These are phyloP conservation scores for Candida sakaeoensis DNA, from an alignment of 805 yeast genomes.

Conservation along the genomic window DNA sequence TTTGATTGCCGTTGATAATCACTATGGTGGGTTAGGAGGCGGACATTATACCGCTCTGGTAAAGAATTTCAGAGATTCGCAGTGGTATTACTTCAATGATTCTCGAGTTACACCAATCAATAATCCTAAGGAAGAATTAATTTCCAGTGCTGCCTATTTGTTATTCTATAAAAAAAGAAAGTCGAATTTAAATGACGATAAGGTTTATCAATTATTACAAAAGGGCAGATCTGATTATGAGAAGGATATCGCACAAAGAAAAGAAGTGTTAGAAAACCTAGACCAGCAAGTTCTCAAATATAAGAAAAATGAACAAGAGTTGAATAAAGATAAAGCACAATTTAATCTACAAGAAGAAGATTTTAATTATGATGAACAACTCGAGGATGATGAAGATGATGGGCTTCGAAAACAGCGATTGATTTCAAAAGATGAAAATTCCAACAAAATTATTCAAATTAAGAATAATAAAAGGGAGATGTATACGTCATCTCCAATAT, in stretches of 20 bases:
- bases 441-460: conserved; percentile 22
- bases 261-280: conserved; percentile 13
- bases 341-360: conserved; percentile 1
- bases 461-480: conserved; percentile 20
- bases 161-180: conserved; percentile 71
- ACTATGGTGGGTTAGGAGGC: conserved; percentile 94
- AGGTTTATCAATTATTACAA: conserved; percentile 36
- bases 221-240: conserved; percentile 33
- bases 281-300: conserved; percentile 14
- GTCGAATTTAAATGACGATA: conserved; percentile 24
- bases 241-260: conserved; percentile 12
- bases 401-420: conserved; percentile 22
- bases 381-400: conserved; percentile 7
- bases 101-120: conserved; percentile 60
- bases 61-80: conserved; percentile 66
- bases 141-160: conserved; percentile 81
- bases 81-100: conserved; percentile 92
- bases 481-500: conserved; percentile 19
- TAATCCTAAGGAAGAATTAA: conserved; percentile 55
- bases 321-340: conserved; percentile 5
- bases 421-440: conserved; percentile 20
- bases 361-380: conserved; percentile 5
- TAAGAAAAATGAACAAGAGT: conserved; percentile 9
- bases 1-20: conserved; percentile 89
- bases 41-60: conserved; percentile 95